Base-by-base conservation (phyloP, 2,329 filamentous ascomycete species). In the Cercospora brassicicola region DNA sequence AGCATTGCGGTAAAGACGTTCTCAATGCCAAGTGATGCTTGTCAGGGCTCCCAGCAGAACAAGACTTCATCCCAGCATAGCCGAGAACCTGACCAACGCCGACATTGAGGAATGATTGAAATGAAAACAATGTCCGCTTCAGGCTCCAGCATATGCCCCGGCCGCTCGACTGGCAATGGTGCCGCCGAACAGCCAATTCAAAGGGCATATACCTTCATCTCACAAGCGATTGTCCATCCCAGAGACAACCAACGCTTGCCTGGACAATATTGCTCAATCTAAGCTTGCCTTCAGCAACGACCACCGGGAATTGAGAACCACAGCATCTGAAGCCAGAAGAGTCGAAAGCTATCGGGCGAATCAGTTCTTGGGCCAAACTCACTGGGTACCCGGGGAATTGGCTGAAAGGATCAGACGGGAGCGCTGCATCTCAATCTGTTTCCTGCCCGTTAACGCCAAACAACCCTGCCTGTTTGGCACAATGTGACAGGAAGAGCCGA, bases 381-480 rank as follows among this genome's bases (percentile, higher is more conserved):
- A 28, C 26, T 28, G 26, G 26, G 26, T 28, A 28, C 26, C 26
- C 26, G 26, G 26, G 26, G 26, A 28, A 3, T 28, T 28, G 26
- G 2, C 2, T 28, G 28, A 53, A 55, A 33, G 55, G 31, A 59
- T 31, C 55, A 59, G 55, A 59, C 36, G 55, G 55, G 55, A 59
- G 55, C 55, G 30, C 55, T 59, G 55, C 55, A 59, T 59, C 55
- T 59, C 55, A 59, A 59, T 59, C 55, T 59, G 23, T 36, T 23
- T 59, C 28, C 28, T 36, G 55, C 55, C 55, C 55, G 3, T 31
- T 31, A 42, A 42, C 1, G 36, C 2, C 15, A 39, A 39, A 39
- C 36, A 39, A 5, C 8, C 2, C 33, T n/a, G 4, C 4, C 13
- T 36, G 33, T 36, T 36, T 15, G 33, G 2, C 11, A 4, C 31